A percentile compares a stretch with the other conserved stretches of the same genome.
Evolutionary conservation across 345 rosid genomes (phyloP).

Genomic region (Leavenworthia alabamica): DNA sequence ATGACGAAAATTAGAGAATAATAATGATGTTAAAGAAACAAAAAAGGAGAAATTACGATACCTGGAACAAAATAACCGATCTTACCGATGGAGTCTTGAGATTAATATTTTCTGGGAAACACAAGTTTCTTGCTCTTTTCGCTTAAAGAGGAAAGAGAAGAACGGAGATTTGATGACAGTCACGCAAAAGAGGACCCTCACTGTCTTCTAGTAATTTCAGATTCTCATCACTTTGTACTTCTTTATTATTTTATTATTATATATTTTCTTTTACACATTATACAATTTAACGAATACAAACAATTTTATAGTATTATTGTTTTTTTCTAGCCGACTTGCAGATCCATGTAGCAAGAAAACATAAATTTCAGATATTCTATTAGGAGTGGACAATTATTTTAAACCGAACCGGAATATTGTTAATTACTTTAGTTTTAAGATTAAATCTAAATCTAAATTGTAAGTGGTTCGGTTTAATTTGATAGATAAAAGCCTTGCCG

Average conservation of each 20-base stretch:
- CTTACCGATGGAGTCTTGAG: constrained; percentile 40
- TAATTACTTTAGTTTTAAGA: background rate
- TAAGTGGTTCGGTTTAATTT: background rate
- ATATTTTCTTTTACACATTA: background rate
- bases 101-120: constrained; percentile 1
- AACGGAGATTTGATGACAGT: constrained; percentile 65
- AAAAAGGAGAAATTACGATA: background rate
- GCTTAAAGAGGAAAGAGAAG: constrained; percentile 39
- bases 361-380: background rate
- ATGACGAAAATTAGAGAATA: background rate
- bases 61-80: constrained; percentile 33
- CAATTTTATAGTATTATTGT: background rate
- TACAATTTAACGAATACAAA: background rate
- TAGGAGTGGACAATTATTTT: background rate
- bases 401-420: background rate
- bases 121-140: constrained; percentile 13
- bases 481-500: no score
- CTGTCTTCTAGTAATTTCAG: constrained; percentile 20
- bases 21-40: background rate
- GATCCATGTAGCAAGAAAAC: background rate
- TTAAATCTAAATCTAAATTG: background rate
- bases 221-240: background rate
- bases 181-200: constrained; percentile 44
- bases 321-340: background rate
- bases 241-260: background rate